Percentiles rank a stretch among this genome's conserved stretches.
phyloP scores from a whole-genome alignment of 768 basidiomycete genomes.

The Tylopilus subfusipes region DNA sequence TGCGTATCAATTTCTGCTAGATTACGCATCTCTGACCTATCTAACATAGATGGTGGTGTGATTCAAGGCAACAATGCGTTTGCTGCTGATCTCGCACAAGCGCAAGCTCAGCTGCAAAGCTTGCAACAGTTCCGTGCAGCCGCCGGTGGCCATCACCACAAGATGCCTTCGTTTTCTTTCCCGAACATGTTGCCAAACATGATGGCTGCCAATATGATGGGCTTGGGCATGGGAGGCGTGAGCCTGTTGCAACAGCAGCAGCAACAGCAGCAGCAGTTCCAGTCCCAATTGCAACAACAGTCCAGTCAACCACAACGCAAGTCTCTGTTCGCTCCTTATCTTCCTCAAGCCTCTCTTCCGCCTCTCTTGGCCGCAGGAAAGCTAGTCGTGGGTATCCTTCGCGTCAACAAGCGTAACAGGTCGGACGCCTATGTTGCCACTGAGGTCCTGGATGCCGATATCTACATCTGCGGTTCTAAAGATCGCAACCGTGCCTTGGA shows the following conservation, averaged over 20 bases:
- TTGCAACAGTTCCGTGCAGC: constrained; percentile 96
- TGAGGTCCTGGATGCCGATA: constrained; percentile 96
- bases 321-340: constrained; percentile 96
- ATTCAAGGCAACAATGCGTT: constrained; percentile 60
- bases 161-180: constrained; percentile 97
- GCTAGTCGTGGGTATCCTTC: constrained; percentile 92
- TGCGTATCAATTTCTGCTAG: constrained; percentile 37
- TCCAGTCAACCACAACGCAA: constrained; percentile 92
- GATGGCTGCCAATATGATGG: constrained; percentile 97
- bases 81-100: constrained; percentile 87
- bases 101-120: constrained; percentile 94
- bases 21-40: constrained; percentile 9
- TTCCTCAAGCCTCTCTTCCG: constrained; percentile 95
- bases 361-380: constrained; percentile 96
- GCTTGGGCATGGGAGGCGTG: constrained; percentile 74
- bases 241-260: constrained; percentile 91
- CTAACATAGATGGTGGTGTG: constrained; percentile 64
- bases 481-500: constrained; percentile 98
- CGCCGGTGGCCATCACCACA: constrained; percentile 90
- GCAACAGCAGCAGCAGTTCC: constrained; percentile 69
- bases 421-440: constrained; percentile 99
- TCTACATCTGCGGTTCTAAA: constrained; percentile 98
- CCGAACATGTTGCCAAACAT: constrained; percentile 97
- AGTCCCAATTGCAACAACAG: constrained; percentile 92
- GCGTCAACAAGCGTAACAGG: constrained; percentile 97